Percentiles rank a stretch among this genome's conserved stretches.
Conservation (phyloP, 1,284 basidiomycete genomes). For the Boletus nobilissimus region DNA sequence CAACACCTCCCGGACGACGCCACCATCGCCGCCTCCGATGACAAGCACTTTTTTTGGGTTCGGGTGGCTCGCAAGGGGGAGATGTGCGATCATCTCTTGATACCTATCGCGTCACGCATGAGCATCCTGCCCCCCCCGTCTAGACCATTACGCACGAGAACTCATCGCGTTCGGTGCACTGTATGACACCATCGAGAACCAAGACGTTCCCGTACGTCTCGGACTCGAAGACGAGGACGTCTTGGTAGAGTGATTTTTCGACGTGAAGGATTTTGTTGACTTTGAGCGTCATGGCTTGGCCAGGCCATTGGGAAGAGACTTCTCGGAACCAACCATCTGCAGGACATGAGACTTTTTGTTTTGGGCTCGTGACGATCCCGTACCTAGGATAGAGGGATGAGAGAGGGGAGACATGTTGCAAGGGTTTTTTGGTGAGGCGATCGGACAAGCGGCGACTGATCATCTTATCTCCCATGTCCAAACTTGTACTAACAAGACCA, state of each 20-base stretch:
- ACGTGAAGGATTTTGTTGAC: constrained; percentile 96
- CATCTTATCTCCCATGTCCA: constrained; percentile 6
- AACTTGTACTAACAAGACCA: too few relatives aligned
- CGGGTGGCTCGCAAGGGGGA: constrained; percentile 95
- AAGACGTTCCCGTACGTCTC: constrained; percentile 97
- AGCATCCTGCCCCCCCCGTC: background rate
- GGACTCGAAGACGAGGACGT: constrained; percentile 95
- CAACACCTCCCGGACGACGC: constrained; percentile 96
- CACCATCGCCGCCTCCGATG: constrained; percentile 96
- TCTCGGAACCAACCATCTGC: constrained; percentile 98
- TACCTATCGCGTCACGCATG: constrained; percentile 65
- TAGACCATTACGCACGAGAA: constrained; percentile 79
- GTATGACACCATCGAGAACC: constrained; percentile 95
- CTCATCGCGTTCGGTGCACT: constrained; percentile 97
- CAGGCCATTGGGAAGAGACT: constrained; percentile 97
- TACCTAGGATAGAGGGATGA: constrained; percentile 48
- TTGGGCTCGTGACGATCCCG: background rate
- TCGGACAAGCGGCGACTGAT: background rate
- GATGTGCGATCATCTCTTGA: constrained; percentile 99
- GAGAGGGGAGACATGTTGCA: constrained; percentile 31
- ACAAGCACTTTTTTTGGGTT: constrained; percentile 97
- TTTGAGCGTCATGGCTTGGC: constrained; percentile 94
- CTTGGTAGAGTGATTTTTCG: constrained; percentile 94
- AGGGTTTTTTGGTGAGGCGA: background rate
- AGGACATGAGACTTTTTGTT: background rate